Conservation (phyloP, 2,329 filamentous ascomycete species). For the Hortaea werneckii region DNA sequence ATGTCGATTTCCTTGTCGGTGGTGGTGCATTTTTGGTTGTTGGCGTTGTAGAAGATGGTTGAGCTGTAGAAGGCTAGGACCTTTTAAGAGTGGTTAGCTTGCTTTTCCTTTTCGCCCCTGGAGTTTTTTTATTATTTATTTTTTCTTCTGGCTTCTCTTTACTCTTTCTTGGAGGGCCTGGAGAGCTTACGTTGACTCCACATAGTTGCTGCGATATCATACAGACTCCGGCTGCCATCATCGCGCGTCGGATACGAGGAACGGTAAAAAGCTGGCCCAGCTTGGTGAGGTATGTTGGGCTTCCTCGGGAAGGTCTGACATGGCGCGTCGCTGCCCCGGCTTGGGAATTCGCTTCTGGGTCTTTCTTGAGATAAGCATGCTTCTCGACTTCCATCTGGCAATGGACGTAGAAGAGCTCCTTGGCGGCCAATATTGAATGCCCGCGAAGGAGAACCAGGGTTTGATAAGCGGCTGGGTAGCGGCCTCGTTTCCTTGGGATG, state of each 20-base stretch:
- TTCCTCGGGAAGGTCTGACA: neutral
- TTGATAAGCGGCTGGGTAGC: conserved; percentile 17
- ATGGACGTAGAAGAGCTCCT: conserved; percentile 20
- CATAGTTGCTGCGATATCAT: conserved; percentile 21
- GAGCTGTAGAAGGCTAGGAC: conserved; percentile 18
- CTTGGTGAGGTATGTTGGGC: conserved; percentile 3
- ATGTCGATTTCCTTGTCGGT: conserved; percentile 4
- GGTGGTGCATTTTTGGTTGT: conserved; percentile 4
- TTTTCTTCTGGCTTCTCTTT: conserved; percentile 2
- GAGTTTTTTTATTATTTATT: neutral
- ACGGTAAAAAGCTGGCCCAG: conserved; percentile 19
- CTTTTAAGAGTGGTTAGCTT: neutral
- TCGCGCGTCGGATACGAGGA: conserved; percentile 17
- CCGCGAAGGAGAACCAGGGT: conserved; percentile 14
- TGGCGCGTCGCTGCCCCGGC: conserved; percentile 17
- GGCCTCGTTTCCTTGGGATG: conserved; percentile 8
- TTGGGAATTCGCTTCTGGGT: neutral
- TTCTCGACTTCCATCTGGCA: conserved; percentile 20
- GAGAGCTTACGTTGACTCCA: conserved; percentile 7
- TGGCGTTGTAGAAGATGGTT: conserved; percentile 15
- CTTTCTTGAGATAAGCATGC: conserved; percentile 1
- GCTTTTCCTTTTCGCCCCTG: conserved; percentile 1
- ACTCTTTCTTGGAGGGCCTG: neutral
- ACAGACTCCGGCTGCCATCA: conserved; percentile 12
- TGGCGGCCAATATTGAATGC: conserved; percentile 19